A percentile compares a stretch with the other conserved stretches of the same genome.
Evolutionary conservation across 306 rosid genomes (phyloP).

Genomic region (Gastrolobium villosum): DNA sequence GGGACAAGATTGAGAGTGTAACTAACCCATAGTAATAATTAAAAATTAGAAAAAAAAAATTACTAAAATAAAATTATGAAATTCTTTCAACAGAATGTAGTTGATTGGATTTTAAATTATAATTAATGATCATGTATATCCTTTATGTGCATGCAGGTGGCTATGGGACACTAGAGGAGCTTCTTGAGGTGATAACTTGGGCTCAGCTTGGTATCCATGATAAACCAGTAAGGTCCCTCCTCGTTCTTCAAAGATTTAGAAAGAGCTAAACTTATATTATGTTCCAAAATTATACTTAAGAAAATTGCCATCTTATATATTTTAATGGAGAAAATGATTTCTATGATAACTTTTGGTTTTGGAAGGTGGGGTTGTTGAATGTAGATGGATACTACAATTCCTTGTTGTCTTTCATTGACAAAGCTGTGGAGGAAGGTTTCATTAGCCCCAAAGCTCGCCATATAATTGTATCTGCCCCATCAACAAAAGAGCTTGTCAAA

Average conservation of each 20-base stretch:
- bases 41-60: background rate
- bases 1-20: too few species aligned
- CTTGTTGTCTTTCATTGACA: constrained; percentile 51
- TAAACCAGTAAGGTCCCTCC: constrained; percentile 64
- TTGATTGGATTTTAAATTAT: background rate
- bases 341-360: background rate
- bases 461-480: constrained; percentile 80
- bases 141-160: constrained; percentile 61
- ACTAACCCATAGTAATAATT: background rate
- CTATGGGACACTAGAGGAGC: constrained; percentile 76
- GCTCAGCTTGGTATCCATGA: constrained; percentile 91
- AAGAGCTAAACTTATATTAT: background rate
- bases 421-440: constrained; percentile 76
- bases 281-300: background rate
- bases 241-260: background rate
- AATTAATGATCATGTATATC: background rate
- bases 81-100: background rate
- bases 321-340: background rate
- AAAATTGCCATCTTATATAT: background rate
- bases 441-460: constrained; percentile 77
- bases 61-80: background rate
- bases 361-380: constrained; percentile 81
- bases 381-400: constrained; percentile 89
- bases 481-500: constrained; percentile 71
- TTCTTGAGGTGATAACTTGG: constrained; percentile 59